A percentile compares a stretch with the other conserved stretches of the same genome.
phyloP scores from a whole-genome alignment of 257 asterid species.

The Solanum sitiens region DNA sequence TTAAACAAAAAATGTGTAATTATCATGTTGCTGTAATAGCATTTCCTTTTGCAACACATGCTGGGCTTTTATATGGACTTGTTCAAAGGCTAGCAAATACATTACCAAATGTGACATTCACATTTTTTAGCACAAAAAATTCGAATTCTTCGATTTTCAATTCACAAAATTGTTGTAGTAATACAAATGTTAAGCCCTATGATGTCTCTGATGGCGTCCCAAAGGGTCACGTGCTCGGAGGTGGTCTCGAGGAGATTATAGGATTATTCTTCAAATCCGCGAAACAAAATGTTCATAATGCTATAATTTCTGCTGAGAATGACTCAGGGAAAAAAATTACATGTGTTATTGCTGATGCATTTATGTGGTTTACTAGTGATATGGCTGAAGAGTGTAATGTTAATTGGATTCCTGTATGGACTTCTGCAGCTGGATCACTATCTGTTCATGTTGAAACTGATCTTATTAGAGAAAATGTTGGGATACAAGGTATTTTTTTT shows the following conservation, averaged over 20 bases:
- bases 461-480: slow-evolving; percentile 21
- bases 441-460: slow-evolving; percentile 36
- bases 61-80: slow-evolving; percentile 36
- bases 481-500: not conserved
- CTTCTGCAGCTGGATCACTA: slow-evolving; percentile 27
- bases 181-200: slow-evolving; percentile 12
- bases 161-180: not conserved
- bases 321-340: slow-evolving; percentile 25
- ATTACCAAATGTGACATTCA: slow-evolving; percentile 20
- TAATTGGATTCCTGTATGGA: slow-evolving; percentile 48
- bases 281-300: slow-evolving; percentile 16
- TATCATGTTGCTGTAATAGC: slow-evolving; percentile 40
- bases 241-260: slow-evolving; percentile 24
- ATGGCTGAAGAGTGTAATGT: slow-evolving; percentile 25
- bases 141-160: slow-evolving; percentile 17
- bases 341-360: slow-evolving; percentile 44
- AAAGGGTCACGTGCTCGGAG: slow-evolving; percentile 9
- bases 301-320: slow-evolving; percentile 17
- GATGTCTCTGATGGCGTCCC: slow-evolving; percentile 30
- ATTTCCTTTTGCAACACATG: slow-evolving; percentile 50
- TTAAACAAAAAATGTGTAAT: not conserved
- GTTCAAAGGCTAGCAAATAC: slow-evolving; percentile 25
- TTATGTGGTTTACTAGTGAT: slow-evolving; percentile 28
- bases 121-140: slow-evolving; percentile 23
- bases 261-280: slow-evolving; percentile 28